Conservation (phyloP, 2,329 filamentous ascomycete species). For the Pseudogymnoascus sp. region DNA sequence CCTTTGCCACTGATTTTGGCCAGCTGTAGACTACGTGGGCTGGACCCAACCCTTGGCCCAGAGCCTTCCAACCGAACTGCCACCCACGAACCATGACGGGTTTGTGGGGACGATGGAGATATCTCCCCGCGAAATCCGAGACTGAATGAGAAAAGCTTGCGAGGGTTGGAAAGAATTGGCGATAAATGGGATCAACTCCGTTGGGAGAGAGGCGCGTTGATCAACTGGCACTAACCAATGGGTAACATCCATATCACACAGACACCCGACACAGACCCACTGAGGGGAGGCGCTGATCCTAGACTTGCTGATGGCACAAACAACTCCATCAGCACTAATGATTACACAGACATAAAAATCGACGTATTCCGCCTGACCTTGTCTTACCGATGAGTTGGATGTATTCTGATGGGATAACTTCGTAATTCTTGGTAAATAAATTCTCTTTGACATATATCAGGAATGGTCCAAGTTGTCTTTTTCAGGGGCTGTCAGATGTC, state of each 20-base stretch:
- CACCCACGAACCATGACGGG: not conserved
- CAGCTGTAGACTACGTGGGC: not conserved
- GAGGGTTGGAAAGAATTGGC: not conserved
- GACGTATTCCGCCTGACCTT: not conserved
- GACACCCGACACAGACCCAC: not conserved
- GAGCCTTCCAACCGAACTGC: not conserved
- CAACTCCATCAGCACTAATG: not conserved
- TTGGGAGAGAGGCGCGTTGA: not conserved
- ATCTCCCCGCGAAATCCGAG: not conserved
- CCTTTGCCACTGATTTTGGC: not conserved
- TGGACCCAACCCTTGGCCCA: not conserved
- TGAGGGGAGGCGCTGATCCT: not conserved
- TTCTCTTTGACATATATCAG: not conserved
- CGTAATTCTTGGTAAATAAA: not conserved
- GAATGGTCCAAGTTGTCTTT: not conserved
- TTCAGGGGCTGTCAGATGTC: not conserved
- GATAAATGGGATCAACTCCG: not conserved
- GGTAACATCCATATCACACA: not conserved
- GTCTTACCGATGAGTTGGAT: not conserved
- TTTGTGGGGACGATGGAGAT: not conserved
- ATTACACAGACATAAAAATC: not conserved
- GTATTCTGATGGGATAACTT: not conserved
- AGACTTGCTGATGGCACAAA: not conserved
- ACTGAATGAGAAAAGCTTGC: not conserved
- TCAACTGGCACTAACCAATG: not conserved